phyloP scores from a whole-genome alignment of 768 basidiomycete species.

The Termitomyces titanicus region DNA sequence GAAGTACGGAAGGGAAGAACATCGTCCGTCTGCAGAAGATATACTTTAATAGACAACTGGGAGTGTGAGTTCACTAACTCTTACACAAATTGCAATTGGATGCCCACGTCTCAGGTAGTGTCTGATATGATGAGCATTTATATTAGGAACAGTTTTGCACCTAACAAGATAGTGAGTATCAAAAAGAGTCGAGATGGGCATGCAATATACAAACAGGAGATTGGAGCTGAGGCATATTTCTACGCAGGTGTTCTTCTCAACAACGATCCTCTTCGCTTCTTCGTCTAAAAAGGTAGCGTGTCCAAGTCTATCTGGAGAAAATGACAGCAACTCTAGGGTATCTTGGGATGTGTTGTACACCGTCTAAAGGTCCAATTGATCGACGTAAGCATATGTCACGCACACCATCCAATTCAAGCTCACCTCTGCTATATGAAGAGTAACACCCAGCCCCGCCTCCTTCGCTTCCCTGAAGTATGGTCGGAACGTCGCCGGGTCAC shows the following conservation, averaged over 20 bases:
- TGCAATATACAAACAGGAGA: constrained; percentile 48
- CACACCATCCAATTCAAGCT: constrained; percentile 3
- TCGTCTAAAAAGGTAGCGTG: constrained; percentile 79
- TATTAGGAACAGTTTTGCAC: constrained; percentile 60
- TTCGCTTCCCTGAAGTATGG: constrained; percentile 52
- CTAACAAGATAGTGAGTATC: constrained; percentile 27
- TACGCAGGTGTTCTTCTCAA: constrained; percentile 51
- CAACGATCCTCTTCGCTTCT: constrained; percentile 53
- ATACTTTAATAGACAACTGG: neutral
- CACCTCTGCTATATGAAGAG: constrained; percentile 83
- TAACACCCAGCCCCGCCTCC: constrained; percentile 63
- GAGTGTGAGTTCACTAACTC: neutral
- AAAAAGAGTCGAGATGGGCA: neutral
- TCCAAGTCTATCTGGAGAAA: constrained; percentile 64
- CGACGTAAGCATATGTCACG: neutral
- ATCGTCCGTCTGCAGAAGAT: constrained; percentile 66
- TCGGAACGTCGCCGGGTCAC: constrained; percentile 50
- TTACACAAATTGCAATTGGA: constrained; percentile 74
- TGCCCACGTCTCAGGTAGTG: constrained; percentile 62
- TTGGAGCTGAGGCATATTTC: constrained; percentile 86
- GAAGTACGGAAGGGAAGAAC: constrained; percentile 74
- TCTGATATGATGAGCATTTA: constrained; percentile 72
- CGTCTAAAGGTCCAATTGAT: constrained; percentile 30
- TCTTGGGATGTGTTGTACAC: constrained; percentile 48
- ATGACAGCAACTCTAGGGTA: constrained; percentile 56